phyloP scores from a whole-genome alignment of 345 rosid genomes.

The Murraya paniculata region DNA sequence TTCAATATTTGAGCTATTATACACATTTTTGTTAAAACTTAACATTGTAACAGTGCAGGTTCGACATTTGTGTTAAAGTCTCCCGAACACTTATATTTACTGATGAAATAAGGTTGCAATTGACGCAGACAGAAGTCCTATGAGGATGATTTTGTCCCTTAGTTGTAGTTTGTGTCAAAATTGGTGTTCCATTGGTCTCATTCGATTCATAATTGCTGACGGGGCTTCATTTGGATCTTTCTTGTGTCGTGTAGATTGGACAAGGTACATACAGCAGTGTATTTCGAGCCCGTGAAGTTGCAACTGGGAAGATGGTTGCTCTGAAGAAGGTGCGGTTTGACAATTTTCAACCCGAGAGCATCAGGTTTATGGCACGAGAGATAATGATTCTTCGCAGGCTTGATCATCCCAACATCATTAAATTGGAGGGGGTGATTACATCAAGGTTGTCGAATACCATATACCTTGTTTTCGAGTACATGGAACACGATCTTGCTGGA shows the following conservation, averaged over 20 bases:
- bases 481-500: slow-evolving; percentile 87
- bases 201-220: slow-evolving; percentile 7
- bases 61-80: background rate
- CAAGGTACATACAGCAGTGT: slow-evolving; percentile 91
- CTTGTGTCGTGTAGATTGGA: slow-evolving; percentile 54
- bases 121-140: background rate
- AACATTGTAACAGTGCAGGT: background rate
- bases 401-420: slow-evolving; percentile 75
- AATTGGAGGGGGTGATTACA: slow-evolving; percentile 66
- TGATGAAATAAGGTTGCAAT: background rate
- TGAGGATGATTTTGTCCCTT: background rate
- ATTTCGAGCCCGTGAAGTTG: slow-evolving; percentile 69
- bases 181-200: slow-evolving; percentile 1
- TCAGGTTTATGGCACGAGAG: slow-evolving; percentile 80
- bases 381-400: slow-evolving; percentile 70
- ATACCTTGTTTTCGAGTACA: slow-evolving; percentile 79
- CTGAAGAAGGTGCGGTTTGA: slow-evolving; percentile 76
- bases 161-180: slow-evolving; percentile 5
- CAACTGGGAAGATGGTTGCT: slow-evolving; percentile 65
- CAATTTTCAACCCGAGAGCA: slow-evolving; percentile 70
- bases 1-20: background rate
- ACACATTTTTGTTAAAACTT: background rate
- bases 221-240: slow-evolving; percentile 9
- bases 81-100: background rate
- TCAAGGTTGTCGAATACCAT: slow-evolving; percentile 55